Conservation (phyloP, 257 asterid species). For the Lithospermum erythrorhizon region DNA sequence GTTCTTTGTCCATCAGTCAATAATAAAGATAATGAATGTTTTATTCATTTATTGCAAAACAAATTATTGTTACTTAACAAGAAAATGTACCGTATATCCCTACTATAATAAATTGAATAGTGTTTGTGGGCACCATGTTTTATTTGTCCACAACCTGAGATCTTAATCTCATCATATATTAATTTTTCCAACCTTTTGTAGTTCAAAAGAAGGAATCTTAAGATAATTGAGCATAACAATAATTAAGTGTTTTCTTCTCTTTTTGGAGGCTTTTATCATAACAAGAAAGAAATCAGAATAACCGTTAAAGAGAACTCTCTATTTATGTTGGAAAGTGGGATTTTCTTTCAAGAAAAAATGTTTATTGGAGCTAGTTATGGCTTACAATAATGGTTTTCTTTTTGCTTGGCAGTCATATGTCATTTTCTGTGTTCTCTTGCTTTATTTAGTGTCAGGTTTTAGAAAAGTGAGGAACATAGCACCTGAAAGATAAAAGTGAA, state of each 20-base stretch:
- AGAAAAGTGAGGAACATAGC: neutral
- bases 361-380: conserved; percentile 4
- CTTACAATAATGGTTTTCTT: conserved; percentile 7
- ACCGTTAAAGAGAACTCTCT: too few species aligned
- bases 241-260: conserved; percentile 1
- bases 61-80: too few species aligned
- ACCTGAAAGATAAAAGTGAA: neutral
- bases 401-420: neutral
- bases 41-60: too few species aligned
- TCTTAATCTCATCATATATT: conserved; percentile 7
- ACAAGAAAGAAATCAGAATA: neutral
- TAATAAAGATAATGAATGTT: too few species aligned
- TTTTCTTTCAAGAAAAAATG: too few species aligned
- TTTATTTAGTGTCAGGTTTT: neutral
- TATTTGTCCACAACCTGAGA: conserved; percentile 12
- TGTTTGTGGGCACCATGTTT: conserved; percentile 1
- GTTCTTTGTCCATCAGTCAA: too few species aligned
- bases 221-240: conserved; percentile 20
- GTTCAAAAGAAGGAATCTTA: conserved; percentile 1
- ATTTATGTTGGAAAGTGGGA: too few species aligned
- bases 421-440: neutral
- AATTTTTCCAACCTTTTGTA: neutral
- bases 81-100: too few species aligned
- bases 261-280: conserved; percentile 7
- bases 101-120: too few species aligned